Evolutionary conservation across 208 protist genomes (phyloP).

Genomic region (Hexamita inflata): DNA sequence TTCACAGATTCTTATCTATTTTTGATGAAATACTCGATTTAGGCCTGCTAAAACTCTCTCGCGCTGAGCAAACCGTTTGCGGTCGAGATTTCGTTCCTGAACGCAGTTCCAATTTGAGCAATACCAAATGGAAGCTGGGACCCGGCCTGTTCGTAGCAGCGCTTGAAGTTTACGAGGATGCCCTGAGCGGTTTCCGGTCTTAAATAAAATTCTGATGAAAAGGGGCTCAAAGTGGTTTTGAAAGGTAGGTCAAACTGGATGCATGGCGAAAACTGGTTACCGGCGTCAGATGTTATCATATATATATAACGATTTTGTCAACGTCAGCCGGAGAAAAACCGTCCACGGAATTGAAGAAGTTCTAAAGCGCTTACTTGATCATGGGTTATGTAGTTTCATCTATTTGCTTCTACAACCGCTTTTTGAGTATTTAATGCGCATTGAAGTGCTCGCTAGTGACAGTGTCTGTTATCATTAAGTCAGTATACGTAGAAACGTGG

Average conservation of each 20-base stretch:
- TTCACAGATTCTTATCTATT: slow-evolving; percentile 56
- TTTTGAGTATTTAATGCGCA: slow-evolving; percentile 90
- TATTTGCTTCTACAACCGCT: slow-evolving; percentile 18
- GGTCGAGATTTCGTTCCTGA: slow-evolving; percentile 98
- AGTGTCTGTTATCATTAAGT: slow-evolving; percentile 90
- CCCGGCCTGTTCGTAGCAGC: slow-evolving; percentile 69
- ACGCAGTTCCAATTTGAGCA: slow-evolving; percentile 90
- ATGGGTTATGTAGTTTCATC: neutral
- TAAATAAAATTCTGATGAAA: slow-evolving; percentile 61
- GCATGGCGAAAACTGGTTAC: slow-evolving; percentile 77
- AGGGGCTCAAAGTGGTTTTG: slow-evolving; percentile 68
- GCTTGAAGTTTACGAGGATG: slow-evolving; percentile 83
- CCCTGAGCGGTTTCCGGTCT: slow-evolving; percentile 98
- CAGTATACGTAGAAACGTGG: slow-evolving; percentile 87
- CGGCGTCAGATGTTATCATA: slow-evolving; percentile 65
- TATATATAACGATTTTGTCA: slow-evolving; percentile 55
- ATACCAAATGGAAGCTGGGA: slow-evolving; percentile 87
- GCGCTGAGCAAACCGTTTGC: slow-evolving; percentile 62
- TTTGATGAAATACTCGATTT: slow-evolving; percentile 98
- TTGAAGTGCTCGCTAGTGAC: slow-evolving; percentile 72
- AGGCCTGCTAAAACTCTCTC: slow-evolving; percentile 93
- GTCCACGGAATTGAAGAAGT: slow-evolving; percentile 22
- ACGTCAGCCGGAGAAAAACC: slow-evolving; percentile 49
- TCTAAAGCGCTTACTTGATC: neutral
- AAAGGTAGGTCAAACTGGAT: slow-evolving; percentile 99